Percentiles rank a stretch among this genome's conserved stretches.
Evolutionary conservation across 2,329 filamentous ascomycete genomes (phyloP).

Genomic region (Ceratocystis harringtonii): DNA sequence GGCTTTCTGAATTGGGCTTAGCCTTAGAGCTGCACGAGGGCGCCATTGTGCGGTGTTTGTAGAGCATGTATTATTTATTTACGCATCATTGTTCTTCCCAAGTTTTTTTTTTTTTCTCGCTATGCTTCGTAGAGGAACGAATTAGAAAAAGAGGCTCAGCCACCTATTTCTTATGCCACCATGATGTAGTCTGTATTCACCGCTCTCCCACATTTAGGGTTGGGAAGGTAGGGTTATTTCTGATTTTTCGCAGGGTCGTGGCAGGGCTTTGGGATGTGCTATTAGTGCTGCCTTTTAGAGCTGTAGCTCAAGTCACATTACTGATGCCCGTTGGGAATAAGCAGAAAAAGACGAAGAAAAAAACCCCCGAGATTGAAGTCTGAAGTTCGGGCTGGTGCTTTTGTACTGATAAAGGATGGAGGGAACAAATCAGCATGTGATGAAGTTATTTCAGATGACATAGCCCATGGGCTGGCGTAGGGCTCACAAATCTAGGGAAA

Average conservation of each 20-base stretch:
- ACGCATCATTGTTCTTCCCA: not conserved
- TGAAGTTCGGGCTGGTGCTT: too few relatives aligned
- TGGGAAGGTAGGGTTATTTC: too few relatives aligned
- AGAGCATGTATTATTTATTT: not conserved
- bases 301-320: not conserved
- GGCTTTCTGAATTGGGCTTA: not conserved
- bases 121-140: too few relatives aligned
- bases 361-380: too few relatives aligned
- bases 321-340: not conserved
- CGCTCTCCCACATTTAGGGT: too few relatives aligned
- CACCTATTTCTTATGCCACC: too few relatives aligned
- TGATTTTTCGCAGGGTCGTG: not conserved
- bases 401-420: too few relatives aligned
- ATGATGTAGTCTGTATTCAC: too few relatives aligned
- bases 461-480: too few relatives aligned
- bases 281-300: not conserved
- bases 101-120: not conserved
- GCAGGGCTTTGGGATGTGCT: not conserved
- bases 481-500: not conserved
- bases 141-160: too few relatives aligned
- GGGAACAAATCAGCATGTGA: too few relatives aligned
- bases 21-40: not conserved
- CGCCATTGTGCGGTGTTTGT: conserved; percentile 6
- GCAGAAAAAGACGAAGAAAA: not conserved
- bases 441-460: too few relatives aligned